Percentiles rank a stretch among this genome's conserved stretches.
Conservation (phyloP, 139 green algal species). For the Closterium sp. region DNA sequence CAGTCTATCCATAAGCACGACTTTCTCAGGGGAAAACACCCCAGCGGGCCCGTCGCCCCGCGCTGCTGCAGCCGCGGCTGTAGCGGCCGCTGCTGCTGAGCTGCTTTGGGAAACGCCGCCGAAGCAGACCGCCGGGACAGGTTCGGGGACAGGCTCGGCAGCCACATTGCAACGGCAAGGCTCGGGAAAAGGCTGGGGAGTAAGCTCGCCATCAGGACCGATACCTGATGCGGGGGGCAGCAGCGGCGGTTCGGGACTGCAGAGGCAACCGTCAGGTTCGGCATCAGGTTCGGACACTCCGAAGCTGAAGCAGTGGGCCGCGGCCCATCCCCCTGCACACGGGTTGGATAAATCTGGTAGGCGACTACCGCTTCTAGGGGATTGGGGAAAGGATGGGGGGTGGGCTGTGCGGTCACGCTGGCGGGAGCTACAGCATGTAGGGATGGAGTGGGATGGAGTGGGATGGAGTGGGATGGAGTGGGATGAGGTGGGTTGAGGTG, state of each 20-base stretch:
- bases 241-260: not conserved
- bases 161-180: not conserved
- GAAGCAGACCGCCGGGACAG: not conserved
- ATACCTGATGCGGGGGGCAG: not conserved
- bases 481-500: not conserved
- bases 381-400: no score
- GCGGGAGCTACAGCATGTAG: no score
- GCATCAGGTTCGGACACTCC: not conserved
- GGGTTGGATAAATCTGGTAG: constrained; percentile 27
- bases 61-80: not conserved
- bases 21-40: not conserved
- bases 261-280: not conserved
- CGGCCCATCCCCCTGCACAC: not conserved
- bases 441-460: no score
- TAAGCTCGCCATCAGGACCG: not conserved
- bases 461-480: no score
- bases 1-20: not conserved
- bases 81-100: not conserved
- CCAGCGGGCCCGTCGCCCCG: not conserved
- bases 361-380: not conserved
- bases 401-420: no score
- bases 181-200: not conserved
- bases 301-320: not conserved
- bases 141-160: not conserved
- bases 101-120: not conserved